Percentiles rank a stretch among this genome's conserved stretches.
Evolutionary conservation across 257 asterid species (phyloP).

Genomic region (Nemophila menziesii): DNA sequence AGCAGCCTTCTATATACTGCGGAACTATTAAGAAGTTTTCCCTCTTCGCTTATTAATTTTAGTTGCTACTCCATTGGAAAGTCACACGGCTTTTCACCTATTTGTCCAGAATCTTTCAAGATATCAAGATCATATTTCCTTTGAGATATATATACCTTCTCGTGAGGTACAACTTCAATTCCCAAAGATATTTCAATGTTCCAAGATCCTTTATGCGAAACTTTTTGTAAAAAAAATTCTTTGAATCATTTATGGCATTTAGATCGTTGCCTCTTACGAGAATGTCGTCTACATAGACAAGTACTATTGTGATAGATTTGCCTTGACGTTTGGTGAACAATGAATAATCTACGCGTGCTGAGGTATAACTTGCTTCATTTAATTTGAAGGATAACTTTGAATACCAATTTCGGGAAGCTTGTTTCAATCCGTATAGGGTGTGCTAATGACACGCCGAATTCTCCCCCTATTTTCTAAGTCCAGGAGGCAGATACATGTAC

Average conservation of each 20-base stretch:
- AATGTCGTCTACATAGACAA: neutral
- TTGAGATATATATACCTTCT: neutral
- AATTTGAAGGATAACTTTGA: neutral
- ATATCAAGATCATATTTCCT: no score
- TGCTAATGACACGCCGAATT: neutral
- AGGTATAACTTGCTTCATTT: neutral
- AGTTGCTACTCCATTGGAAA: neutral
- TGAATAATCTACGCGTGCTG: neutral
- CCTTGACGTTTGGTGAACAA: neutral
- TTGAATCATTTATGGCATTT: neutral
- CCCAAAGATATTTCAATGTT: neutral
- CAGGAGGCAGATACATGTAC: neutral
- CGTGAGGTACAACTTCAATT: neutral
- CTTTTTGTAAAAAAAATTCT: neutral
- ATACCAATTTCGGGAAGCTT: neutral
- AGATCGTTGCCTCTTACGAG: neutral
- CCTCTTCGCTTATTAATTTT: neutral
- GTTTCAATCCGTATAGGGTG: slow-evolving; percentile 2
- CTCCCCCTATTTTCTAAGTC: neutral
- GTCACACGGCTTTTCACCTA: neutral
- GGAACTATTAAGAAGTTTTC: neutral
- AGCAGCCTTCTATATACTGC: neutral
- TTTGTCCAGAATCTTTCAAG: no score
- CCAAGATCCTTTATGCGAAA: neutral
- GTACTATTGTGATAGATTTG: neutral